A percentile compares a stretch with the other conserved stretches of the same genome.
These are phyloP conservation scores for Phytophthora sansomeana DNA, from an alignment of 352 stramenopile species.

Conservation along the genomic window DNA sequence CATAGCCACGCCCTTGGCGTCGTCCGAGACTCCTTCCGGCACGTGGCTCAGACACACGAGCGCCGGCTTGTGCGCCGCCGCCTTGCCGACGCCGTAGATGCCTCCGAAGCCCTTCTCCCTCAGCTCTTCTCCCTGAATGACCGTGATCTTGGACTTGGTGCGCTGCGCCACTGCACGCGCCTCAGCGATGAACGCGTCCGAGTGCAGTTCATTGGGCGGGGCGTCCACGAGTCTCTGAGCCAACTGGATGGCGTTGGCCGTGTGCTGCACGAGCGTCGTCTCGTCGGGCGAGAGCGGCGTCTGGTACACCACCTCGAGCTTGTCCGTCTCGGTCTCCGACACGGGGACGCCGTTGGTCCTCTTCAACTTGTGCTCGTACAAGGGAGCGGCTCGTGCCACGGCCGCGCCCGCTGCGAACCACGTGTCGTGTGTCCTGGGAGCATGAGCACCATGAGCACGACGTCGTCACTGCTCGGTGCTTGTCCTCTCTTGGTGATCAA, in stretches of 20 bases:
- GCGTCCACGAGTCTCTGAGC: constrained; percentile 90
- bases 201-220: constrained; percentile 92
- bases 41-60: constrained; percentile 92
- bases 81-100: constrained; percentile 94
- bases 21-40: constrained; percentile 39
- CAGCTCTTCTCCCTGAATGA: constrained; percentile 94
- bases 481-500: constrained; percentile 32
- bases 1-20: constrained; percentile 73
- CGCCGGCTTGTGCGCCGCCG: constrained; percentile 85
- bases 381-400: constrained; percentile 55
- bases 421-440: constrained; percentile 60
- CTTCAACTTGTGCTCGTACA: constrained; percentile 66
- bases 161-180: constrained; percentile 62
- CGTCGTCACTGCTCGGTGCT: constrained; percentile 33
- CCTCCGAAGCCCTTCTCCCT: constrained; percentile 91
- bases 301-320: constrained; percentile 64
- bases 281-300: constrained; percentile 40
- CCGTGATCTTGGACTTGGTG: constrained; percentile 66
- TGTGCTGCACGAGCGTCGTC: constrained; percentile 57
- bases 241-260: constrained; percentile 87
- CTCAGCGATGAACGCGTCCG: constrained; percentile 89
- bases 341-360: constrained; percentile 43
- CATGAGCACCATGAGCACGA: constrained; percentile 64
- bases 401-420: constrained; percentile 67
- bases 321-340: constrained; percentile 40